These are phyloP conservation scores for Cryphonectria radicalis DNA, from an alignment of 2,329 filamentous ascomycete species.

Conservation along the genomic window DNA sequence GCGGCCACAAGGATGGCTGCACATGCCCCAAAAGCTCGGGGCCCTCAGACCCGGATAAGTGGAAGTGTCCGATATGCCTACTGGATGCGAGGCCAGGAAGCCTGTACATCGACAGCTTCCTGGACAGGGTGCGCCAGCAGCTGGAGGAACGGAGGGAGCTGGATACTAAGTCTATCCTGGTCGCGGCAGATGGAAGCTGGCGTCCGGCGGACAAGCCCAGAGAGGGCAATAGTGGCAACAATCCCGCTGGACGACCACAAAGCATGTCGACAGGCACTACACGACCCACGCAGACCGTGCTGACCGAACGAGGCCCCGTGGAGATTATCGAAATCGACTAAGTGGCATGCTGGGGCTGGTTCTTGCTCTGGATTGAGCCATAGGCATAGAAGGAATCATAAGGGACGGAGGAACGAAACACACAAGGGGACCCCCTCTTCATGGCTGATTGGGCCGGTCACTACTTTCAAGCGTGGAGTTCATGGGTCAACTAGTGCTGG, in stretches of 20 bases:
- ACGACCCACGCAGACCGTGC: conserved; percentile 12
- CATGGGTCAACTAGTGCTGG: conserved; percentile 2
- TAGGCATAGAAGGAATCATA: background rate
- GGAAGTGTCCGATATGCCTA: conserved; percentile 86
- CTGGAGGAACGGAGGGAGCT: conserved; percentile 55
- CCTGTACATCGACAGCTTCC: conserved; percentile 75
- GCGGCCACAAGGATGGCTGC: conserved; percentile 43
- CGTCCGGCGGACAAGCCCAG: conserved; percentile 44
- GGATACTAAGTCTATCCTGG: conserved; percentile 62
- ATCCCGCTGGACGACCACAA: background rate
- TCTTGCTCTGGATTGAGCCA: background rate
- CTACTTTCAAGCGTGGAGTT: conserved; percentile 25
- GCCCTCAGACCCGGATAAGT: conserved; percentile 68
- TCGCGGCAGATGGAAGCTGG: conserved; percentile 71
- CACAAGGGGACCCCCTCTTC: background rate
- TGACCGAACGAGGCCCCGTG: conserved; percentile 15
- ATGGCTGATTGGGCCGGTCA: background rate
- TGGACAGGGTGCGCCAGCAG: conserved; percentile 62
- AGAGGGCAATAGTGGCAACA: conserved; percentile 39
- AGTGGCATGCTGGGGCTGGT: background rate
- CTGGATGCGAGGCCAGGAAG: conserved; percentile 74
- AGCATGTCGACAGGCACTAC: conserved; percentile 10
- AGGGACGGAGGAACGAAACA: background rate
- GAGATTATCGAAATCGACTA: conserved; percentile 29
- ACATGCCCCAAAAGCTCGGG: conserved; percentile 44